A percentile compares a stretch with the other conserved stretches of the same genome.
phyloP scores from a whole-genome alignment of 768 basidiomycete species.

The Pilatotrama ljubarskyi region DNA sequence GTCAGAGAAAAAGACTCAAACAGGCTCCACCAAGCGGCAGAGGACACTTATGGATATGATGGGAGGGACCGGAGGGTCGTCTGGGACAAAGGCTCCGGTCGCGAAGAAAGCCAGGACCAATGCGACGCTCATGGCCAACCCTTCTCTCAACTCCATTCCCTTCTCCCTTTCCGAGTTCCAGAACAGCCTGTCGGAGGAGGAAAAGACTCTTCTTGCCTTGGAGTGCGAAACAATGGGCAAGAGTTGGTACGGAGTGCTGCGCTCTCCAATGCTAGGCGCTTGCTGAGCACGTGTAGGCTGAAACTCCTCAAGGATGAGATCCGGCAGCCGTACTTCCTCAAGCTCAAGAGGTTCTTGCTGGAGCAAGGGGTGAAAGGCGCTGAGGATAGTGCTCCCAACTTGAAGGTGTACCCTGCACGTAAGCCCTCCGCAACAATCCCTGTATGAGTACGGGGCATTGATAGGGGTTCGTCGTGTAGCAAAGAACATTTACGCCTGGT shows the following conservation, averaged over 20 bases:
- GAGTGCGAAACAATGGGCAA: conserved; percentile 76
- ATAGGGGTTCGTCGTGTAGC: conserved; percentile 41
- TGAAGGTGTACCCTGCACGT: conserved; percentile 82
- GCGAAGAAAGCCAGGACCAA: conserved; percentile 49
- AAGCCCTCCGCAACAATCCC: conserved; percentile 29
- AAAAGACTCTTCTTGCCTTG: conserved; percentile 57
- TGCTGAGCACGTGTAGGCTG: conserved; percentile 48
- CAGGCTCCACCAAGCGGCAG: conserved; percentile 50
- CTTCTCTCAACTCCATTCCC: conserved; percentile 61
- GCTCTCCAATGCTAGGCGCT: neutral
- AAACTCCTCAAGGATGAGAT: conserved; percentile 75
- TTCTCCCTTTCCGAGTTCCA: conserved; percentile 60
- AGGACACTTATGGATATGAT: conserved; percentile 69
- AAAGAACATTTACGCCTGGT: conserved; percentile 89
- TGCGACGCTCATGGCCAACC: conserved; percentile 5
- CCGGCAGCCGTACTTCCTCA: conserved; percentile 73
- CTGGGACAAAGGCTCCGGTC: conserved; percentile 33
- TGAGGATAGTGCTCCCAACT: conserved; percentile 43
- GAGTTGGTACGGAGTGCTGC: conserved; percentile 53
- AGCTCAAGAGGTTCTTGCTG: conserved; percentile 70
- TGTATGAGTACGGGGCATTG: neutral
- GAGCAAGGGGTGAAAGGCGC: conserved; percentile 58
- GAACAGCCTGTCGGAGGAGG: conserved; percentile 56
- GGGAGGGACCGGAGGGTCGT: conserved; percentile 43
- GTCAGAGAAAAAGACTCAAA: conserved; percentile 17